These are phyloP conservation scores for Psilocybe mexicana DNA, from an alignment of 1,284 basidiomycete genomes.

Conservation along the genomic window DNA sequence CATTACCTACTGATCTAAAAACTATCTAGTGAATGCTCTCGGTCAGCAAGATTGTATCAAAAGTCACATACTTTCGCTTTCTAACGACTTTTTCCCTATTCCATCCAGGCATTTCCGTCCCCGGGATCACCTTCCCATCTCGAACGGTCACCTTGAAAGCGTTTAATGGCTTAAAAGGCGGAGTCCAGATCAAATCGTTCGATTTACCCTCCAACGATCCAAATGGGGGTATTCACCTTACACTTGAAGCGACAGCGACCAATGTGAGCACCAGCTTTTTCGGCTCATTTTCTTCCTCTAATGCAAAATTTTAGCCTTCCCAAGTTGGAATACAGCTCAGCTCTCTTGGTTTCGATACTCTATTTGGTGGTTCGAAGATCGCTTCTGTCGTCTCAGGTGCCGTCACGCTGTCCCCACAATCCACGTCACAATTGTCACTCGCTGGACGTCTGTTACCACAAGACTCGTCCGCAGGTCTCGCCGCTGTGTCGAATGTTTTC, in stretches of 20 bases:
- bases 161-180: slow-evolving; percentile 68
- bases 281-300: neutral
- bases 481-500: slow-evolving; percentile 66
- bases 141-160: slow-evolving; percentile 73
- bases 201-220: slow-evolving; percentile 76
- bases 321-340: slow-evolving; percentile 75
- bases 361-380: slow-evolving; percentile 53
- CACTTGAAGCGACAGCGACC: slow-evolving; percentile 58
- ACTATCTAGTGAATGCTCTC: slow-evolving; percentile 48
- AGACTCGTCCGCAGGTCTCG: slow-evolving; percentile 50
- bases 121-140: slow-evolving; percentile 52
- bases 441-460: slow-evolving; percentile 71
- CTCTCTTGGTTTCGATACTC: slow-evolving; percentile 64
- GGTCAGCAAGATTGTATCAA: slow-evolving; percentile 35
- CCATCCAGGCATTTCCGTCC: slow-evolving; percentile 53
- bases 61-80: neutral
- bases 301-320: slow-evolving; percentile 51
- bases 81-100: neutral
- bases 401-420: slow-evolving; percentile 59
- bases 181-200: slow-evolving; percentile 69
- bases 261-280: slow-evolving; percentile 46
- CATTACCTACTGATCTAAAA: neutral
- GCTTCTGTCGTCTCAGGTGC: slow-evolving; percentile 53
- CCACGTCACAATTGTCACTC: slow-evolving; percentile 57
- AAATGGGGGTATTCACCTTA: slow-evolving; percentile 73